Base-by-base conservation (phyloP, 2,329 filamentous ascomycete species). In the Hypoxylon sp. region DNA sequence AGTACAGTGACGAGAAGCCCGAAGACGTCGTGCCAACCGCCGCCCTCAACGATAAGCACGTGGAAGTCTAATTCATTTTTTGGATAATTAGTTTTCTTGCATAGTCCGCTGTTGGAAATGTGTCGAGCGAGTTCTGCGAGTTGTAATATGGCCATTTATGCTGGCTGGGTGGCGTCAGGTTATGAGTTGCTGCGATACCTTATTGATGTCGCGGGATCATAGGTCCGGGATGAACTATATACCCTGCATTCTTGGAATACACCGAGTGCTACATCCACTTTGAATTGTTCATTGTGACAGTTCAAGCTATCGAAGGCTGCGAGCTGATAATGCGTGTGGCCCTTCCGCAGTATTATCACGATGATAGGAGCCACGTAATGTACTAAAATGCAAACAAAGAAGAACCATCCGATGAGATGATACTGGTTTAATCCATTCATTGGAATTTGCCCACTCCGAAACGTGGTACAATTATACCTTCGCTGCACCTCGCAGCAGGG, bases 1-100 rank as follows among this genome's bases (percentile, higher is more conserved):
- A 89, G 75, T 94, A 93, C 77, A 93, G 91, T 18, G 93, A 97
- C 74, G 92, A 96, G 84, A 96, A 91, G 0, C 74, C 90, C 14
- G 87, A 85, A 24, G 92, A 97, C 70, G 90, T 97, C 12, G 75
- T 78, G 11, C 74, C 77, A 7, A 61, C 68, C 2, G 73, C 63
- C 2, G 68, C 64, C 9, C 58, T 76, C 12, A 63, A 72, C 4
- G 70, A 75, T 64, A 77, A 78, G 71, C 67, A 40, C 12, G 53
- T 59, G 18, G 44, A 64, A 57, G 66, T 73, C 4, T 67, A 61
- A 63, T 49, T 26, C 40, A 40, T 51, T 28, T 16, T 11, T 22
- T 57, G 22, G n/a, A 38, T 26, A 3, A 26, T 44, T 32, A n/a
- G 16, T 26, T 16, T 40, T 52, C 2, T 36, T 42, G 24, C 16